Base-by-base conservation (phyloP, 768 basidiomycete genomes). In the Leccinum imitatum region DNA sequence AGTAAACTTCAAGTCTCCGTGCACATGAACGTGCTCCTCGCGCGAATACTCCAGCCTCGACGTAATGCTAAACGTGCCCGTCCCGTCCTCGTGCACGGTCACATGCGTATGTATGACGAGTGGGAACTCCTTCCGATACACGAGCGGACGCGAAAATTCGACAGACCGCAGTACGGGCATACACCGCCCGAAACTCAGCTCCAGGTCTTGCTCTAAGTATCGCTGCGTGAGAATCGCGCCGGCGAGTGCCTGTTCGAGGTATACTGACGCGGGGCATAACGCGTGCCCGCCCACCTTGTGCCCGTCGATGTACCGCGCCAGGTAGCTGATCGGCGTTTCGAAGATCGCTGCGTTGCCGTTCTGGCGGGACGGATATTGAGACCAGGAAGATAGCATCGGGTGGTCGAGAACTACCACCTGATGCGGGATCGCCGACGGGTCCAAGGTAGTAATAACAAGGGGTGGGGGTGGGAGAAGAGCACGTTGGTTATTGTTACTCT, bases 231-330 rank as follows among this genome's bases (percentile, higher is more conserved):
- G 73, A 31, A 74, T 59, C 10, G 82, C 73, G 1, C 79, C 82
- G 6, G 82, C 79, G 37, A 82, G 70, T 0, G 76, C 82, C 46
- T 84, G 79, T 62, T 89, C 86, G 13, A 85, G 67, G 62, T 87
- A 87, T 2, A 88, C 79, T 0, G 86, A 87, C 1, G 85, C 87
- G 10, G 88, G 87, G 63, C 87, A 89, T 5, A 88, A 76, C 0
- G 84, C 76, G 37, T 78, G 57, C 4, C 79, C 82, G 6, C 77
- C 81, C 6, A 89, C 86, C n/a, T 67, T 75, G 59, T 90, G 88
- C 0, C 86, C 86, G 21, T 69, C 61, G 7, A 90, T 84, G 58
- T 76, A 79, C 14, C 65, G 59, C 14, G 75, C 76, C 7, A 89
- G 57, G 47, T 70, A 65, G 3, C 60, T 56, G n/a, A 86, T 77